Base-by-base conservation (phyloP, 345 rosid species). In the Hevea brasiliensis region DNA sequence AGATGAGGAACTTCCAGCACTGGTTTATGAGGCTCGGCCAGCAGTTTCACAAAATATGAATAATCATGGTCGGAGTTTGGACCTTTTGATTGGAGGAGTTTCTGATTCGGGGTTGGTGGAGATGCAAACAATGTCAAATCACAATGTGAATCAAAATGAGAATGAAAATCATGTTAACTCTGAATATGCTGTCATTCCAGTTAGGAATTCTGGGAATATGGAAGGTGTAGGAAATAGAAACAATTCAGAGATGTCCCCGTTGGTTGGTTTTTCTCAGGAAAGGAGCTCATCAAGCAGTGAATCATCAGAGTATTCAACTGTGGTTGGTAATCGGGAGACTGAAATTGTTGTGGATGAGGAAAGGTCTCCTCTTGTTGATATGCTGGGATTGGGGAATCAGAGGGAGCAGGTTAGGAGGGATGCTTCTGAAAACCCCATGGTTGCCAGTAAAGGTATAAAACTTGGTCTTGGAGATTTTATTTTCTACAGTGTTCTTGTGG, bases 391-490 rank as follows among this genome's bases (percentile, higher is more conserved):
- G 83, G 87, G 81, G 70, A 76, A 74, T 81, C 84, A 73, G 13
- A 78, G 82, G 48, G 86, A 81, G 44, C 81, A 44, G 62, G 44
- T 23, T 9, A 71, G 83, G 76, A 74, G 81, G 35, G 83, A 77
- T 72, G 72, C 70, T 68, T 32, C 63, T 15, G 90, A 79, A 32
- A 72, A 72, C 60, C 70, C 77, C 7, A 24, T 20, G 58, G 44
- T 35, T 59, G 59, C 76, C 2, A 61, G 77, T 58, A 82, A 82
- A 79, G 99, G 99, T 61, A 86, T 95, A 51, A 90, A 89, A 77
- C 98, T 95, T 53, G 99, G 98, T 74, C 94, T 95, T 24, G 99
- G 98, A 63, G 99, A 92, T 87, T 95, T 95, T 68, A 84, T 95
- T 47, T 94, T 94, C 87, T 94, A 92, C 85, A 94, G 99, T 76